Conservation (phyloP, 2,329 filamentous ascomycete genomes). For the Triangularia verruculosa region DNA sequence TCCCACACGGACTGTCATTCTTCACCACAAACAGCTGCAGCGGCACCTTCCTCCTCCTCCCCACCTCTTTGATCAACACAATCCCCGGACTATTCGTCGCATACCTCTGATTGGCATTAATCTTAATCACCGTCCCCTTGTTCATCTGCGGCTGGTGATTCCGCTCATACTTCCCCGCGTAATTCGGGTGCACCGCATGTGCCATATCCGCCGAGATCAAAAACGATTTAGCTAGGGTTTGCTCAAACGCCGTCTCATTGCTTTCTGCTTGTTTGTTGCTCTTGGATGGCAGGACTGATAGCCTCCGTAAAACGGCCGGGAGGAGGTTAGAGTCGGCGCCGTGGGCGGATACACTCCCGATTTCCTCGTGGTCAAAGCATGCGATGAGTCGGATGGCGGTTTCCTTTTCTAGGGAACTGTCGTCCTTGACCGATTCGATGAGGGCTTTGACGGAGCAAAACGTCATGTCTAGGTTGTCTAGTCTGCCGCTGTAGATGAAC, state of each 20-base stretch:
- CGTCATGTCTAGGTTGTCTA: slow-evolving; percentile 96
- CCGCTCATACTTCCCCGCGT: slow-evolving; percentile 83
- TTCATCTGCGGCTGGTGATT: slow-evolving; percentile 95
- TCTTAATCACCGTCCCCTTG: slow-evolving; percentile 92
- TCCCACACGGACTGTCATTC: slow-evolving; percentile 92
- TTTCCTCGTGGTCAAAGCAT: slow-evolving; percentile 97
- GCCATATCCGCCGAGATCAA: slow-evolving; percentile 97
- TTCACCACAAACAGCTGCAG: slow-evolving; percentile 94
- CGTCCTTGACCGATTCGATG: slow-evolving; percentile 69
- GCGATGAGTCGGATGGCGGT: slow-evolving; percentile 83
- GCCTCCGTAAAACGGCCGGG: slow-evolving; percentile 78
- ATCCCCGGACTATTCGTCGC: slow-evolving; percentile 96
- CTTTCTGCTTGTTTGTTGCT: slow-evolving; percentile 38
- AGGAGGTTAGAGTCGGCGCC: slow-evolving; percentile 91
- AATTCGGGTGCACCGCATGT: slow-evolving; percentile 94
- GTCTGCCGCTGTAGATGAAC: slow-evolving; percentile 90
- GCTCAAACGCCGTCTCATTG: slow-evolving; percentile 79
- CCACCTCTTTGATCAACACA: slow-evolving; percentile 85
- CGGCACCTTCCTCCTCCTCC: slow-evolving; percentile 70
- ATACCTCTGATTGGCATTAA: slow-evolving; percentile 97
- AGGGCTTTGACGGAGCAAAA: slow-evolving; percentile 87
- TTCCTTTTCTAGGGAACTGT: slow-evolving; percentile 68
- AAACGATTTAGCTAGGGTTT: slow-evolving; percentile 87
- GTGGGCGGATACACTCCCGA: slow-evolving; percentile 88
- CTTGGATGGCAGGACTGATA: slow-evolving; percentile 71